Evolutionary conservation across 495 filamentous ascomycete species (phyloP), one percentile per base, ranked within the genome.

Genomic region (Hamigera avellanea): DNA sequence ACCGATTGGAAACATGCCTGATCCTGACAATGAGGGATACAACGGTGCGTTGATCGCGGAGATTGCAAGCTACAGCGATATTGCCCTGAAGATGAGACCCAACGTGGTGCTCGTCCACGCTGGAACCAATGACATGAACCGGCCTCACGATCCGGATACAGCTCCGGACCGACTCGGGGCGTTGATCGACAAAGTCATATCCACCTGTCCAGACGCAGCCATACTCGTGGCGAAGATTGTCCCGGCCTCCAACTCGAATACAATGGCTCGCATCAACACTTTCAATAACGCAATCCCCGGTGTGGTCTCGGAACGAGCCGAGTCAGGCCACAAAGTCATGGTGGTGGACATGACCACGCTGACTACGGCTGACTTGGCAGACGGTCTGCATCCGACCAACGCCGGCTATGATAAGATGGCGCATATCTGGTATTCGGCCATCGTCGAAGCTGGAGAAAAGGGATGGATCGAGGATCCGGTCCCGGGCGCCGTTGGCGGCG

Each of bases 351-450:
- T 62, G 52, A 7, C 2, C 6, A 10, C 38, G 19, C 9, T 23
- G 21, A 43, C 44, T 1, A 18, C 16, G 19, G 32, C 8, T 2
- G 66, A 71, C 37, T 15, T 71, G 21, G 42, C 37, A 1, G 64
- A 67, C 38, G 52, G 54, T n/a, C 61, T 49, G 1, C 66, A 70
- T 40, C 66, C 69, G 1, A 62, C 47, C 12, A 54, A 67, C 28
- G 37, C 8, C 2, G 67, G 67, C 2, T 71, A 71, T 31, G 28
- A 34, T 31, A 69, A 66, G 49, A 69, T 71, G 67, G 59, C 64
- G 10, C 34, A 49, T 12, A 39, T 66, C 1, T 71, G 54, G 52
- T 40, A 36, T 13, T 8, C 14, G 2, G 37, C 19, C 1, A 35
- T 40, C 7, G 21, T 5, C 5, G 5, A 9, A 4, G 21, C 21